Percentiles rank a stretch among this genome's conserved stretches.
Evolutionary conservation across 2,329 filamentous ascomycete species (phyloP).

Genomic region (Aspergillus spinulosporus): DNA sequence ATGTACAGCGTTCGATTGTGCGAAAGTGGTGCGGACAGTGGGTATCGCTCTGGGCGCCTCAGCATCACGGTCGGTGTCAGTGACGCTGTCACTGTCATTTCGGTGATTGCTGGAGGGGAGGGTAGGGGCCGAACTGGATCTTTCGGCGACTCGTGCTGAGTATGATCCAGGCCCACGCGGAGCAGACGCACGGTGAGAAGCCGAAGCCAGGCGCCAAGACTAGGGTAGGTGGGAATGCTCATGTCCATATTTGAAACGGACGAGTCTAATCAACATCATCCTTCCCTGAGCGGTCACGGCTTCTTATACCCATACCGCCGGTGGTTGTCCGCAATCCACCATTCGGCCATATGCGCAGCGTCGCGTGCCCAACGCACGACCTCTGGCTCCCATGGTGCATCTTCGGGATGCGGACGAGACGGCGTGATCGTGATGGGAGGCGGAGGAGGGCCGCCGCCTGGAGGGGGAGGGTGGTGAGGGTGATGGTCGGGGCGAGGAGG

Average conservation of each 20-base stretch:
- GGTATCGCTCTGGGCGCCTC: no score
- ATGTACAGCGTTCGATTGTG: no score
- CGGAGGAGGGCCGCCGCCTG: background rate
- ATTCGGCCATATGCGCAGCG: constrained; percentile 30
- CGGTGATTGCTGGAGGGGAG: no score
- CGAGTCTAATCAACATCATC: background rate
- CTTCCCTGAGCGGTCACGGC: background rate
- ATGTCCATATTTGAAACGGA: background rate
- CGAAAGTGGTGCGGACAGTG: no score
- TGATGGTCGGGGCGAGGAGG: background rate
- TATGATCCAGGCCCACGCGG: no score
- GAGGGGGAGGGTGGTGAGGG: background rate
- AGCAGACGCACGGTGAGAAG: no score
- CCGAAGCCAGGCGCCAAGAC: background rate
- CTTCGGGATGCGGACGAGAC: background rate
- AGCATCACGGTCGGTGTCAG: no score
- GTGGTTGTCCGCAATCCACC: constrained; percentile 36
- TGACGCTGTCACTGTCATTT: no score
- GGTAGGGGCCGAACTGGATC: no score
- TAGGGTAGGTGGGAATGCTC: background rate
- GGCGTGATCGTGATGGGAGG: constrained; percentile 10
- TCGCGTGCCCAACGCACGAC: constrained; percentile 27
- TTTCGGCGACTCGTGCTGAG: no score
- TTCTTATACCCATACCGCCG: constrained; percentile 25
- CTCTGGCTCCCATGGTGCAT: constrained; percentile 20